phyloP scores from a whole-genome alignment of 2,329 filamentous ascomycete genomes.

The Furcasterigmium furcatum region DNA sequence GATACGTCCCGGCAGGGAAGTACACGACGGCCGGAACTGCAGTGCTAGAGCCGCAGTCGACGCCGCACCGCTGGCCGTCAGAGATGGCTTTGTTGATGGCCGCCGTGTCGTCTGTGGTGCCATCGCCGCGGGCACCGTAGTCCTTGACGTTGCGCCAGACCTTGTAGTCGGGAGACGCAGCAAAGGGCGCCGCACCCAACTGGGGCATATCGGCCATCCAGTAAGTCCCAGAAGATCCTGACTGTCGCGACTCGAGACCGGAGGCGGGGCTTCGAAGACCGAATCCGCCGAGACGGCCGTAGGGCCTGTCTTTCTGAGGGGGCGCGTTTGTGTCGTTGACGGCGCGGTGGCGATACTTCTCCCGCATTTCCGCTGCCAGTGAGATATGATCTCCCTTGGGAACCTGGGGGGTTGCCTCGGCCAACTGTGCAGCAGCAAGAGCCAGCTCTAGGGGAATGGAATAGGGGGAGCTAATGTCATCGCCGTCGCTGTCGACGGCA shows the following conservation, averaged over 20 bases:
- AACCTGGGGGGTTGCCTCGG: background rate
- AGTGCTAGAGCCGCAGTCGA: slow-evolving; percentile 24
- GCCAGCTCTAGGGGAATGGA: background rate
- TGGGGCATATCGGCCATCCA: background rate
- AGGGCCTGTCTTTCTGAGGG: background rate
- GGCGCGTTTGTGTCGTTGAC: background rate
- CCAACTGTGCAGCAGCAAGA: background rate
- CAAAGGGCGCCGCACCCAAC: background rate
- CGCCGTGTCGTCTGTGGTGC: slow-evolving; percentile 46
- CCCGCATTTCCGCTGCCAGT: background rate
- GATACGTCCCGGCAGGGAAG: slow-evolving; percentile 47
- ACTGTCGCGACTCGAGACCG: background rate
- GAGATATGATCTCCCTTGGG: background rate
- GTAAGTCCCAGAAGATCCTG: background rate
- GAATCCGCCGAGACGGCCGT: background rate
- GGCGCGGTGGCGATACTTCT: background rate
- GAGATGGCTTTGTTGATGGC: slow-evolving; percentile 47
- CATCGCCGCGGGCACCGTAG: slow-evolving; percentile 28
- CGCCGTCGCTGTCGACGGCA: background rate
- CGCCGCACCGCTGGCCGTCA: slow-evolving; percentile 28
- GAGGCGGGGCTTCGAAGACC: background rate
- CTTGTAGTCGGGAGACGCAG: background rate
- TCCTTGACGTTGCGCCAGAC: slow-evolving; percentile 38
- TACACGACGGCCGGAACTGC: slow-evolving; percentile 18
- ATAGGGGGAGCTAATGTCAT: background rate